Evolutionary conservation across 2,329 filamentous ascomycete genomes (phyloP), one percentile per base, ranked within the genome.

Genomic region (Alternaria tenuissima): DNA sequence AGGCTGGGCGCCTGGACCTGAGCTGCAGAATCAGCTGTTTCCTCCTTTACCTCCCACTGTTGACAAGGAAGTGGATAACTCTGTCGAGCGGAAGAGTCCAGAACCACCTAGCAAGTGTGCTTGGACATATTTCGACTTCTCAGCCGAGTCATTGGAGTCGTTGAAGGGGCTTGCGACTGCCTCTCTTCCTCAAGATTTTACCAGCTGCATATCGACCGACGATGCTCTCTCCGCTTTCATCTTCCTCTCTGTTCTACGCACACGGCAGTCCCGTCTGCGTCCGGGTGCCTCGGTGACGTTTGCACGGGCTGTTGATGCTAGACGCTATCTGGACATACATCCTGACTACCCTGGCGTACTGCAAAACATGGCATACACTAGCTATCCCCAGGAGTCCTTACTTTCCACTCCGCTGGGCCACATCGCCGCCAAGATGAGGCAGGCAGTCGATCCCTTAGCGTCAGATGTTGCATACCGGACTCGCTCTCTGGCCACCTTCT

Each of bases 151-250:
- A 0, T 76, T 86, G 1, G 52, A 63, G 2, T 54, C 64, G 0
- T 70, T 87, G 1, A 87, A 87, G 59, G 43, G 67, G 0, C 34
- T 67, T 0, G 82, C 82, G 4, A 69, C 7, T 43, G 66, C 55
- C 62, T 66, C 9, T 53, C 71, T 52, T 59, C 71, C 20, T 18
- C 52, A 3, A 46, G 66, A 5, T 39, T 61, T 44, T 30, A 59
- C 60, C 14, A 16, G 20, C 2, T 86, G 79, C 62, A 69, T 87
- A 22, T 85, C 85, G 1, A 87, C 84, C 0, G 85, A 88, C 56
- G 86, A 88, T 65, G 77, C 80, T 3, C 71, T 87, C 14, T 82
- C 74, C 3, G 83, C 84, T 0, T 81, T 87, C 47, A 73, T 86
- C 55, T 87, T 83, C 83, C 78, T 83, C 60, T 77, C 76, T 0